A percentile compares a stretch with the other conserved stretches of the same genome.
These are phyloP conservation scores for Raphanus hybrid DNA, from an alignment of 441 rosid species.

Conservation along the genomic window DNA sequence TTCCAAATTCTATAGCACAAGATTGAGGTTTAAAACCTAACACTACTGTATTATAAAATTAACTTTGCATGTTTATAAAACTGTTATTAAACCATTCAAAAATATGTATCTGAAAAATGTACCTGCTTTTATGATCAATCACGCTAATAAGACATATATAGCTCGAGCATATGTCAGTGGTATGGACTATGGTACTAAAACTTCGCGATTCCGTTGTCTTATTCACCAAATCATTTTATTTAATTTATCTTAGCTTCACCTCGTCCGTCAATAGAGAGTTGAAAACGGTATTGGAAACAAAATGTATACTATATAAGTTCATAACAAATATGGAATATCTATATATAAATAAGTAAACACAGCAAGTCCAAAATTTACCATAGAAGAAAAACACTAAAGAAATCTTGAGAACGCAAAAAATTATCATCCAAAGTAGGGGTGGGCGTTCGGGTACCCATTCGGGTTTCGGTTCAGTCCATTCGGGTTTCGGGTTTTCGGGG, in stretches of 20 bases:
- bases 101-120: not conserved
- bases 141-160: not conserved
- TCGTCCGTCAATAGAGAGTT: constrained; percentile 24
- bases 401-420: not conserved
- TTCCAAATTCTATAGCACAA: too few species aligned
- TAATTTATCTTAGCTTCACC: not conserved
- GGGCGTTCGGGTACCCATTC: too few species aligned
- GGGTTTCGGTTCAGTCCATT: too few species aligned
- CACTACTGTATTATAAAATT: not conserved
- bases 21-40: too few species aligned
- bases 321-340: not conserved
- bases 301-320: not conserved
- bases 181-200: constrained; percentile 10
- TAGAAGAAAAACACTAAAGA: not conserved
- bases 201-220: constrained; percentile 1
- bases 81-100: not conserved
- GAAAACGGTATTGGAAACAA: constrained; percentile 11
- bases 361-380: not conserved
- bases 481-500: too few species aligned
- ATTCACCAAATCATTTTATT: not conserved
- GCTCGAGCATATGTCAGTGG: not conserved
- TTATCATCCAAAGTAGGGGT: too few species aligned
- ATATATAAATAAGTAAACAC: not conserved
- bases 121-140: not conserved
- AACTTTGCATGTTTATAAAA: not conserved